Conservation (phyloP, 2,329 filamentous ascomycete genomes). For the Grosmannia serpens region DNA sequence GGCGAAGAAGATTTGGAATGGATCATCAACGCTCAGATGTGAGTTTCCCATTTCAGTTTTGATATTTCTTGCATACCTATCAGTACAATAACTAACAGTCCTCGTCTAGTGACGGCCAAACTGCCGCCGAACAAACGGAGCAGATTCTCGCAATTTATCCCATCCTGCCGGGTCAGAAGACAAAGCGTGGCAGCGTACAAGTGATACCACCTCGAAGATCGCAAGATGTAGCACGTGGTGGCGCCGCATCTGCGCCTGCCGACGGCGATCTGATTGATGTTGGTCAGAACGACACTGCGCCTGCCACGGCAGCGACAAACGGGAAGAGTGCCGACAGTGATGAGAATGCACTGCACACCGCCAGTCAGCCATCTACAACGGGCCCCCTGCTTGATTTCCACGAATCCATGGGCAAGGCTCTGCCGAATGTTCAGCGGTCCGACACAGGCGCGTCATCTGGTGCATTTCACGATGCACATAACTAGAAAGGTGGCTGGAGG, state of each 20-base stretch:
- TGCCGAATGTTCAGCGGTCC: constrained; percentile 27
- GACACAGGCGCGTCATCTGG: constrained; percentile 26
- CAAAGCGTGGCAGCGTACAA: constrained; percentile 42
- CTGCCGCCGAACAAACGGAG: constrained; percentile 59
- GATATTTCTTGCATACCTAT: constrained; percentile 4
- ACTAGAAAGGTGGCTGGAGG: neutral
- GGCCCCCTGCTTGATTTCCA: constrained; percentile 47
- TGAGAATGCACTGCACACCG: constrained; percentile 31
- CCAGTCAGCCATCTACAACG: constrained; percentile 30
- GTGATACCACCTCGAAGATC: constrained; percentile 23
- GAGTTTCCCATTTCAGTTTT: constrained; percentile 15
- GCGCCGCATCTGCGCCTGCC: constrained; percentile 6
- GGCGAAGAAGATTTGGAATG: constrained; percentile 87
- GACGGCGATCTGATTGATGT: constrained; percentile 45
- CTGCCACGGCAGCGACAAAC: constrained; percentile 6
- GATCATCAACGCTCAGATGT: constrained; percentile 87
- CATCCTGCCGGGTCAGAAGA: constrained; percentile 66
- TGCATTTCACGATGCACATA: constrained; percentile 16
- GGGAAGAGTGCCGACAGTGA: constrained; percentile 23
- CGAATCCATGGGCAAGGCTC: constrained; percentile 37
- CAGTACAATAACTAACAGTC: neutral
- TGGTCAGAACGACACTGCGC: constrained; percentile 28
- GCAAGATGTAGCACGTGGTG: constrained; percentile 9
- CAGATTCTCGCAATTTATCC: constrained; percentile 83
- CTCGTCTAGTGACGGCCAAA: constrained; percentile 36